Percentiles rank a stretch among this genome's conserved stretches.
Conservation (phyloP, 371 early-diverging fungal genomes). For the Saksenaea vasiformis region DNA sequence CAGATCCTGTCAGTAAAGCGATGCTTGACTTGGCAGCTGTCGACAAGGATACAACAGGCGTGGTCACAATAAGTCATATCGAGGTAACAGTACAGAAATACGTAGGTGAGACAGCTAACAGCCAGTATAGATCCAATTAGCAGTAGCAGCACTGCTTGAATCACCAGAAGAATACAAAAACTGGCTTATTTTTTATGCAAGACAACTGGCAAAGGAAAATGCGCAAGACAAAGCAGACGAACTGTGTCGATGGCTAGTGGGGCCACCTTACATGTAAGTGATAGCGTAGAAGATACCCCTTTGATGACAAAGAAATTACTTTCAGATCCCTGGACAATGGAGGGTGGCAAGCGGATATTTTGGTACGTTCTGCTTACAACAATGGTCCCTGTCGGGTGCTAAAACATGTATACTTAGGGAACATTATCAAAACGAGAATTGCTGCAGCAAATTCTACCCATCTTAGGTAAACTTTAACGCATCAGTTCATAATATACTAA, state of each 20-base stretch:
- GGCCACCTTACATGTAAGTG: slow-evolving; percentile 57
- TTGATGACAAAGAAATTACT: not conserved
- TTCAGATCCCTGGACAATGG: slow-evolving; percentile 14
- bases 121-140: slow-evolving; percentile 59
- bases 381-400: not conserved
- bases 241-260: slow-evolving; percentile 72
- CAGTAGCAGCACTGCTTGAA: slow-evolving; percentile 58
- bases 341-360: slow-evolving; percentile 44
- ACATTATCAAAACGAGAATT: slow-evolving; percentile 42
- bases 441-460: slow-evolving; percentile 36
- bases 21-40: slow-evolving; percentile 23
- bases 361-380: slow-evolving; percentile 16
- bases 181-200: slow-evolving; percentile 71
- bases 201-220: slow-evolving; percentile 68
- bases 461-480: slow-evolving; percentile 15
- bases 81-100: slow-evolving; percentile 19
- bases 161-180: slow-evolving; percentile 64
- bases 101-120: not conserved
- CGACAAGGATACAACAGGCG: slow-evolving; percentile 19
- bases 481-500: not conserved
- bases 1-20: slow-evolving; percentile 30
- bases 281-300: too few relatives aligned
- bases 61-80: slow-evolving; percentile 38
- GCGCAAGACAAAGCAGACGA: slow-evolving; percentile 64
- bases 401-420: slow-evolving; percentile 10